Percentiles rank a stretch among this genome's conserved stretches.
phyloP scores from a whole-genome alignment of 805 yeast genomes.

The Kuraishia floccosa region DNA sequence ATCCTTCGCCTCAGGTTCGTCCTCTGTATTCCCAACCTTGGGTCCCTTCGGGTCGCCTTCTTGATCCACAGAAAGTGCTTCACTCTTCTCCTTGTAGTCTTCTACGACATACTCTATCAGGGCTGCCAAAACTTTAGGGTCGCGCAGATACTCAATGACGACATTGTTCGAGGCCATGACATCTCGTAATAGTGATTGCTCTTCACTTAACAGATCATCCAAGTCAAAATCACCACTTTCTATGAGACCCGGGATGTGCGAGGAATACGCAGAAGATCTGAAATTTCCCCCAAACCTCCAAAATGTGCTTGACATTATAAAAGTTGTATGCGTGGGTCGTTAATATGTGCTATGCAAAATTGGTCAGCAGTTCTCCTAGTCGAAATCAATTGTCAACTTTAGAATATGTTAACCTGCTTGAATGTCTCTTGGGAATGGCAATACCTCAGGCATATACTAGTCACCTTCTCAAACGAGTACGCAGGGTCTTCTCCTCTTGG shows the following conservation, averaged over 20 bases:
- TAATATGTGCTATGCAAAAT: no score
- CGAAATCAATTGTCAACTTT: no score
- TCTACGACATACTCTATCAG: conserved; percentile 57
- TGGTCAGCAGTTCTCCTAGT: no score
- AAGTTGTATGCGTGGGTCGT: no score
- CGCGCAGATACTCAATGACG: conserved; percentile 68
- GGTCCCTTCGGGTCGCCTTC: no score
- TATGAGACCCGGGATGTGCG: conserved; percentile 42
- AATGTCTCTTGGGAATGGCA: no score
- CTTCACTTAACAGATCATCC: conserved; percentile 60
- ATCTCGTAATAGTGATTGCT: conserved; percentile 65
- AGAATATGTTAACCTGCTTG: no score
- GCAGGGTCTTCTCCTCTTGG: no score
- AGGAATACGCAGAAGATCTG: no score
- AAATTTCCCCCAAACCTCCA: conserved; percentile 33
- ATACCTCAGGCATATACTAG: no score
- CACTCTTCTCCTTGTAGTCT: conserved; percentile 17
- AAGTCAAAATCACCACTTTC: conserved; percentile 34
- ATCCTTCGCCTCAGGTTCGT: conserved; percentile 2
- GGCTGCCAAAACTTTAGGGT: conserved; percentile 60
- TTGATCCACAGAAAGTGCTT: background rate
- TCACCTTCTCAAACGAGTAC: no score
- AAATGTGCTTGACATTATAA: no score
- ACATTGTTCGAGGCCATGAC: conserved; percentile 61
- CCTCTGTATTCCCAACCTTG: conserved; percentile 10